These are phyloP conservation scores for Limnanthes douglasii DNA, from an alignment of 345 rosid genomes.

Conservation along the genomic window DNA sequence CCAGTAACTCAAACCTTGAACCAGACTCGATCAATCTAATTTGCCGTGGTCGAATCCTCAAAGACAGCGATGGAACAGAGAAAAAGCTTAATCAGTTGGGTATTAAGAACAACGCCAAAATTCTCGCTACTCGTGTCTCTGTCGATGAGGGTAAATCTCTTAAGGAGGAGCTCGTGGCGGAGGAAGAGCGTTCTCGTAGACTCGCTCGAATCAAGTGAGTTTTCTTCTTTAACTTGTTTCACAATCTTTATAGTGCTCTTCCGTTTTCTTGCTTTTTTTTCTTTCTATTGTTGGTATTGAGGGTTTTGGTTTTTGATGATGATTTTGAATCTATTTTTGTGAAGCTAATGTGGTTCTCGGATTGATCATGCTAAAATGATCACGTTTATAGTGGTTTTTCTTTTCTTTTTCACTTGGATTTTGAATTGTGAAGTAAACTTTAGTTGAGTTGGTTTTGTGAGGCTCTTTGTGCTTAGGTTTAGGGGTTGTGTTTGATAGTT, in stretches of 20 bases:
- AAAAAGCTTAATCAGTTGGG: conserved; percentile 43
- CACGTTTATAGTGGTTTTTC: not conserved
- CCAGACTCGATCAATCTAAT: conserved; percentile 60
- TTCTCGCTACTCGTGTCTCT: conserved; percentile 48
- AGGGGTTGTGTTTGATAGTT: not conserved
- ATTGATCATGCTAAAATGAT: not conserved
- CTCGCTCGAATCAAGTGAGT: conserved; percentile 68
- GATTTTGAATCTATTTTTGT: not conserved
- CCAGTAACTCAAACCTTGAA: conserved; percentile 37
- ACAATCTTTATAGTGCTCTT: not conserved
- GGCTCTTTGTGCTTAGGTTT: not conserved
- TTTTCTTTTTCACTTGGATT: too few relatives aligned
- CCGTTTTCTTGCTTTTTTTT: not conserved
- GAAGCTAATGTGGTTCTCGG: not conserved
- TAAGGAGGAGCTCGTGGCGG: conserved; percentile 37
- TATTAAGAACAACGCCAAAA: conserved; percentile 53
- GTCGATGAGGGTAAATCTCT: conserved; percentile 53
- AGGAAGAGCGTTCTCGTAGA: conserved; percentile 63
- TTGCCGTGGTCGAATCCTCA: conserved; percentile 58
- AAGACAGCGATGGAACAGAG: conserved; percentile 33
- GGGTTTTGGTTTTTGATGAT: too few relatives aligned
- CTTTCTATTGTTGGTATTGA: too few relatives aligned
- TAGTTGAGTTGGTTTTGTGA: not conserved
- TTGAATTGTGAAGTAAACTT: too few relatives aligned
- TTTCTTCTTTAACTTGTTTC: not conserved